Conservation (phyloP, 2,329 filamentous ascomycete genomes). For the Emmonsia crescens region DNA sequence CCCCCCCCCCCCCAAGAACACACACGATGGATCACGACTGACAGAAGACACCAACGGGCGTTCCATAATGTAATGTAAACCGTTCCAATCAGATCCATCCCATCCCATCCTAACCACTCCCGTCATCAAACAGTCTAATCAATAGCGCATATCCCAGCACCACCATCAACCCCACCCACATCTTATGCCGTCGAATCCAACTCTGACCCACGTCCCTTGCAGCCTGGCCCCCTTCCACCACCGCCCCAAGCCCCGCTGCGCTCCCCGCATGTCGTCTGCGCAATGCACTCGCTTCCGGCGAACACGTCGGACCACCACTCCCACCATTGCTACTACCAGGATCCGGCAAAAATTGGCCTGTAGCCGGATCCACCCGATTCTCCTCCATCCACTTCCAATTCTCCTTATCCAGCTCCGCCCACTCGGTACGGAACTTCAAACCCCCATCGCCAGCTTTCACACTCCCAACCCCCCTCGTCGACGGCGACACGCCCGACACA, state of each 20-base stretch:
- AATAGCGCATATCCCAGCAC: conserved; percentile 78
- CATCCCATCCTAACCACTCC: conserved; percentile 3
- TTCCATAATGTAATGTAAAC: not conserved
- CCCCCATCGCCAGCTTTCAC: conserved; percentile 88
- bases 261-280: conserved; percentile 52
- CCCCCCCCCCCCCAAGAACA: too few species aligned
- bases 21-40: not conserved
- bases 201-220: conserved; percentile 66
- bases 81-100: not conserved
- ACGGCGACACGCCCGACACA: conserved; percentile 41
- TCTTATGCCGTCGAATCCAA: conserved; percentile 72
- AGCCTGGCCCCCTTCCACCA: conserved; percentile 71
- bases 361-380: conserved; percentile 64
- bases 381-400: conserved; percentile 90
- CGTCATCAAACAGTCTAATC: conserved; percentile 55
- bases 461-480: conserved; percentile 59
- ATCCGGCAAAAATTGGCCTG: conserved; percentile 55
- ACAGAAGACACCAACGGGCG: not conserved
- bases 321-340: conserved; percentile 34
- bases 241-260: conserved; percentile 43
- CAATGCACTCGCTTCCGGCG: conserved; percentile 51
- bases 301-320: conserved; percentile 37
- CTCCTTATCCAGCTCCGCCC: conserved; percentile 77
- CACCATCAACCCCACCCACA: conserved; percentile 56
- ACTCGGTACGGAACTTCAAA: conserved; percentile 77